Evolutionary conservation across 352 stramenopile genomes (phyloP).

Genomic region (Blastocystis sp.): DNA sequence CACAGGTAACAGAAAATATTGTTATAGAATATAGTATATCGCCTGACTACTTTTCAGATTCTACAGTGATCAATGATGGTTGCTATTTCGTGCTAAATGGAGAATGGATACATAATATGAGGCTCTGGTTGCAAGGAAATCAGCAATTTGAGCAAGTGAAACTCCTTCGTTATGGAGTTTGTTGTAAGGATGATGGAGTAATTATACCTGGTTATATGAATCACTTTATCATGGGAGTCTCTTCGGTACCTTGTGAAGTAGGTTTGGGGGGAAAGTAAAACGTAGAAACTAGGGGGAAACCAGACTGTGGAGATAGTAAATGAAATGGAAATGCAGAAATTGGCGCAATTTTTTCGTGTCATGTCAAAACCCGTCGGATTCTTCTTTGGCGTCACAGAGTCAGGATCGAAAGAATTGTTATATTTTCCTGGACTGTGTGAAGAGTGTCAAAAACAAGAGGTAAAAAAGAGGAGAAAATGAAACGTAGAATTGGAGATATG

Average conservation of each 20-base stretch:
- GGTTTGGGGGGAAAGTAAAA: background rate
- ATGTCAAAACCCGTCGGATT: background rate
- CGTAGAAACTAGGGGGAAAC: background rate
- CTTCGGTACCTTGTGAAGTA: constrained; percentile 7
- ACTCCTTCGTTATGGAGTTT: background rate
- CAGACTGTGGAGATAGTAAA: background rate
- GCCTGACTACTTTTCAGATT: background rate
- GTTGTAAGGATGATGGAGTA: background rate
- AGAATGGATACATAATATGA: background rate
- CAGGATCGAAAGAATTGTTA: background rate
- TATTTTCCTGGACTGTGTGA: background rate
- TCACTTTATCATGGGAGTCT: constrained; percentile 14
- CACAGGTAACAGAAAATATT: too few species aligned
- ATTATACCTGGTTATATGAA: constrained; percentile 25
- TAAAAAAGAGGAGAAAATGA: background rate
- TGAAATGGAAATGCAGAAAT: background rate
- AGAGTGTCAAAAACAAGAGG: background rate
- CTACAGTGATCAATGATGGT: background rate
- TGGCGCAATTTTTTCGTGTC: background rate
- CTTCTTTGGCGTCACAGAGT: background rate
- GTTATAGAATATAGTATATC: background rate
- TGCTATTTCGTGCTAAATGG: constrained; percentile 10
- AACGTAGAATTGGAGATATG: background rate
- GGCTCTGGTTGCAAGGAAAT: background rate
- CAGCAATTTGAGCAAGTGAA: background rate